Evolutionary conservation across 2,329 filamentous ascomycete genomes (phyloP), one percentile per base, ranked within the genome.

Genomic region (Talaromyces atroroseus): DNA sequence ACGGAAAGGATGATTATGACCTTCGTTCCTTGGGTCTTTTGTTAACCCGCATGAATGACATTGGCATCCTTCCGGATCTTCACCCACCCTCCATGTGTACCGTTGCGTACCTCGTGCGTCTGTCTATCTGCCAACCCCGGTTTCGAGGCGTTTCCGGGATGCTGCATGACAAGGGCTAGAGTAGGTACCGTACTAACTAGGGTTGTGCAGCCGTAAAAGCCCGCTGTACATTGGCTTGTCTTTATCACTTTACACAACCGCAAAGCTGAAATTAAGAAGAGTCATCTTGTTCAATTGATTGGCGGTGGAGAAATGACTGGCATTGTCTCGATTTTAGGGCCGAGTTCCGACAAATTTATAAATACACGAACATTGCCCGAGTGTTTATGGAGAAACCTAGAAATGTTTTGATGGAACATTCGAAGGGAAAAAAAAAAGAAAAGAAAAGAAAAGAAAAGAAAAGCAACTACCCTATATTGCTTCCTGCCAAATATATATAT

Each of bases 241-340:
- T 38, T 24, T 46, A 34, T 21, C 29, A 47, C n/a, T 45, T 46
- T 53, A 53, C 51, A 53, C 51, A 53, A 53, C 23, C 44, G 38
- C 29, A 53, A 23, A 53, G 51, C 51, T 53, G 51, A 53, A 53
- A 53, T 29, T 45, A 46, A n/a, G 21, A 18, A 45, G 24, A 34
- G 50, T 45, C 40, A 52, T 52, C 50, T 36, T 14, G n/a, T 29
- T 34, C 20, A 23, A 16, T 14, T 52, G 50, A 45, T 52, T 52
- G 50, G 50, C 14, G 34, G 26, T 7, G 8, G 21, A 2, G 14
- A 40, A 40, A 40, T 40, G n/a, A 18, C 36, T 40, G n/a, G 16
- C 36, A 40, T 40, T n/a, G 2, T 44, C 18, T 23, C 40, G 3
- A 36, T 14, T 32, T 14, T 36, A 36, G 12, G 16, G 14, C 12